These are phyloP conservation scores for Sordaria brevicollis DNA, from an alignment of 495 filamentous ascomycete species.

Conservation along the genomic window DNA sequence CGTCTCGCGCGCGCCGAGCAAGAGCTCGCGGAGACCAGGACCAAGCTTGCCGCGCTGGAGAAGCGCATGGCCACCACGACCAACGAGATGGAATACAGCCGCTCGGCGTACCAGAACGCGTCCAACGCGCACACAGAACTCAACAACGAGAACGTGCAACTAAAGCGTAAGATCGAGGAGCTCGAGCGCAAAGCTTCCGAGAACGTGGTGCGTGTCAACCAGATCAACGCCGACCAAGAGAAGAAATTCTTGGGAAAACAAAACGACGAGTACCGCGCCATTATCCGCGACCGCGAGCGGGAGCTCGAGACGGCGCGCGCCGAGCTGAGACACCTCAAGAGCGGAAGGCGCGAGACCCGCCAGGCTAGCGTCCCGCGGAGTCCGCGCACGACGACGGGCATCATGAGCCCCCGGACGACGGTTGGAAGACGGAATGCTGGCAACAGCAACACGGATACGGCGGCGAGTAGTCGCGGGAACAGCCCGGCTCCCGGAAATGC, in stretches of 20 bases:
- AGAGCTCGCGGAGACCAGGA: conserved; percentile 17
- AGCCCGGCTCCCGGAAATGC: conserved; percentile 27
- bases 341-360: conserved; percentile 39
- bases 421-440: conserved; percentile 4
- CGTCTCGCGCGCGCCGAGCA: conserved; percentile 36
- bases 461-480: conserved; percentile 32
- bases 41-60: conserved; percentile 28
- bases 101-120: conserved; percentile 53
- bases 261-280: conserved; percentile 44
- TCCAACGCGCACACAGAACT: conserved; percentile 44
- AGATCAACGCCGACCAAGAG: conserved; percentile 37
- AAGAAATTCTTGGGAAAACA: conserved; percentile 15
- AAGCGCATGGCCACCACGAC: conserved; percentile 29
- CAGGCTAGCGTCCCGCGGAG: conserved; percentile 39
- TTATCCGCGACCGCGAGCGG: conserved; percentile 48
- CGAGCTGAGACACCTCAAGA: conserved; percentile 32
- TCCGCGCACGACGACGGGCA: conserved; percentile 26
- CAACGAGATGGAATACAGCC: conserved; percentile 47
- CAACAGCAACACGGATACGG: conserved; percentile 6
- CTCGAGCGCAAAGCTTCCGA: conserved; percentile 41
- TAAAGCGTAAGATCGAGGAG: conserved; percentile 35
- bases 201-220: conserved; percentile 40
- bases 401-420: conserved; percentile 31
- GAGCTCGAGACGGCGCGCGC: conserved; percentile 37
- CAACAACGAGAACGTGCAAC: conserved; percentile 37